Evolutionary conservation across 441 rosid species (phyloP).

Genomic region (Pelargonium fulgidum): DNA sequence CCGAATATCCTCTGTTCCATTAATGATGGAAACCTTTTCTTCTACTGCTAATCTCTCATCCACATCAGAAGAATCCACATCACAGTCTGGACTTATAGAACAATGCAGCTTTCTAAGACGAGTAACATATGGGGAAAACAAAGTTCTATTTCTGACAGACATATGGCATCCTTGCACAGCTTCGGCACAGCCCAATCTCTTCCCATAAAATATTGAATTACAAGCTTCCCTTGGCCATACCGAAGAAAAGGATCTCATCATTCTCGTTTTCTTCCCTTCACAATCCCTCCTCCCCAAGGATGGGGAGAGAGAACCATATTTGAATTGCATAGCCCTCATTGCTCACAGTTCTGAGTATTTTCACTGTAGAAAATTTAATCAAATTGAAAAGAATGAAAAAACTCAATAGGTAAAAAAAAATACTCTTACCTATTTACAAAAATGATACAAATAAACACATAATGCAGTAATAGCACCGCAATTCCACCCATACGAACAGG

Average conservation of each 20-base stretch:
- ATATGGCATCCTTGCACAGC: conserved; percentile 19
- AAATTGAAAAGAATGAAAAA: neutral
- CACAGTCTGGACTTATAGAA: conserved; percentile 36
- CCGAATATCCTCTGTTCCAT: conserved; percentile 31
- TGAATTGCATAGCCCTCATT: conserved; percentile 2
- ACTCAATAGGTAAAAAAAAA: neutral
- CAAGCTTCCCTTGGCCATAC: conserved; percentile 16
- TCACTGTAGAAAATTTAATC: neutral
- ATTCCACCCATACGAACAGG: too few relatives aligned
- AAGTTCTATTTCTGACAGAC: conserved; percentile 22
- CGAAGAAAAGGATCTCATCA: conserved; percentile 21
- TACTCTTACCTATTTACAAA: too few relatives aligned
- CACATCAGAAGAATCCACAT: conserved; percentile 34
- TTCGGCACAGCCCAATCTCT: conserved; percentile 24
- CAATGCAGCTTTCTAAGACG: conserved; percentile 28
- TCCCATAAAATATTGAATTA: conserved; percentile 15
- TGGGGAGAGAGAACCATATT: neutral
- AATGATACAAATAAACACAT: too few relatives aligned
- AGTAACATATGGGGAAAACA: conserved; percentile 29
- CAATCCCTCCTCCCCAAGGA: neutral
- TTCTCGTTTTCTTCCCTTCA: conserved; percentile 6
- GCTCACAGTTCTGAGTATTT: neutral
- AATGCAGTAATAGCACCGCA: too few relatives aligned
- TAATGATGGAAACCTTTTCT: conserved; percentile 29
- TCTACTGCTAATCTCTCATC: conserved; percentile 29